These are phyloP conservation scores for Blastobotrys attinorum DNA, from an alignment of 805 yeast genomes.

Conservation along the genomic window DNA sequence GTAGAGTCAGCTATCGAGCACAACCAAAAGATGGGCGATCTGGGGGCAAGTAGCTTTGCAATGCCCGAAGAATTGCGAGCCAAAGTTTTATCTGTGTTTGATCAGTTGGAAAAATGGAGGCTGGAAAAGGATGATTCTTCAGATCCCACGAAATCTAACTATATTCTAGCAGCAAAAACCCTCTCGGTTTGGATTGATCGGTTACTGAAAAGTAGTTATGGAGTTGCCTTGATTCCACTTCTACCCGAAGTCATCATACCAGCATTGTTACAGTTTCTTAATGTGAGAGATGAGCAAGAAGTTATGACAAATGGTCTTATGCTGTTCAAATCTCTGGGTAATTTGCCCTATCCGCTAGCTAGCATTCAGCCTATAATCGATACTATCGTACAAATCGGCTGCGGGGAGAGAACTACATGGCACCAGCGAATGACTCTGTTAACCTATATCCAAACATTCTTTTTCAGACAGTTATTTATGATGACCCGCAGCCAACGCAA, in stretches of 20 bases:
- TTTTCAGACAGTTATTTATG: constrained; percentile 56
- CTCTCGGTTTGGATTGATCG: constrained; percentile 51
- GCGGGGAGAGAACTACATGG: constrained; percentile 33
- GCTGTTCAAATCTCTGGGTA: constrained; percentile 40
- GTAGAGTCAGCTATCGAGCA: constrained; percentile 35
- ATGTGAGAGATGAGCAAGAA: constrained; percentile 74
- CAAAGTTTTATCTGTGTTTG: constrained; percentile 38
- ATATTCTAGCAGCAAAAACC: constrained; percentile 58
- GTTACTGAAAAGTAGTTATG: constrained; percentile 46
- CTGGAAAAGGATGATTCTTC: not conserved
- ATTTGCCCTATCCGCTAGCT: constrained; percentile 37
- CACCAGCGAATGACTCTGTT: constrained; percentile 61
- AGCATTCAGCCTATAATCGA: constrained; percentile 37
- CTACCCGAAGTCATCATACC: constrained; percentile 53
- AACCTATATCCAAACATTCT: constrained; percentile 63
- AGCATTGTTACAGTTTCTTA: constrained; percentile 53
- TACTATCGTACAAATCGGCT: constrained; percentile 36
- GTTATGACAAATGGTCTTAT: constrained; percentile 36
- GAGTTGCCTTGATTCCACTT: constrained; percentile 45
- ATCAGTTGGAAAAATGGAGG: constrained; percentile 37
- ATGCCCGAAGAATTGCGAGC: constrained; percentile 26
- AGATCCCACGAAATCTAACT: constrained; percentile 33
- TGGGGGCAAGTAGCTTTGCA: constrained; percentile 31
- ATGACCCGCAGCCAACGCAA: constrained; percentile 41
- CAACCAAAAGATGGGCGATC: constrained; percentile 27